Base-by-base conservation (phyloP, 2,329 filamentous ascomycete species). In the Pseudogymnoascus verrucosus region DNA sequence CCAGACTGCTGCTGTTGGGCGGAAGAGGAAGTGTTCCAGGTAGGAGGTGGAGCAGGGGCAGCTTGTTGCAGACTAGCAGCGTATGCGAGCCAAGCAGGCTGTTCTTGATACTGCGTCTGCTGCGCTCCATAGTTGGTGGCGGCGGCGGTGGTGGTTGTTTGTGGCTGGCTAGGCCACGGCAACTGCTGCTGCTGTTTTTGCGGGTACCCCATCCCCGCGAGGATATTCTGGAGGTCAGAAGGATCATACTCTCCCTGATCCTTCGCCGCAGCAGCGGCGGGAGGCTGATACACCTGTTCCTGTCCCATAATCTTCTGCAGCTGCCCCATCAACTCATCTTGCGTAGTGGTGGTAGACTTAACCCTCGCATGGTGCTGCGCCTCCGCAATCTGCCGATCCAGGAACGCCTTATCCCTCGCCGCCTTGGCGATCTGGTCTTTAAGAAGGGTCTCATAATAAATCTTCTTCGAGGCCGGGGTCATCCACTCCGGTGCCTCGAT, bases 401-500 rank as follows among this genome's bases (percentile, higher is more conserved):
- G 74, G 28, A 75, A 74, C 60, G 71, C 75, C 63, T 77, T 77
- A 57, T 78, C 74, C 54, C 75, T 75, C 1, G 71, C 70, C 7
- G 75, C 72, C 37, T 73, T 72, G 57, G 78, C 75, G 47, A 71
- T 72, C 37, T 73, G 71, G 65, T 78, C 42, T 8, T 47, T 47
- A 1, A 47, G 19, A 1, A 47, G 42, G 4, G 42, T 47, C 12
- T 47, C 42, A 12, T 47, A n/a, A 8, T 21, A 47, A 0, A 14
- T 3, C 5, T 10, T 21, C 11, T 47, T 23, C 21, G 5, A 2
- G 5, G 42, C 19, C 1, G 42, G 42, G 8, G 73, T 73, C 67
- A 85, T 77, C 78, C 82, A 84, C 16, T 78, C 77, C 0, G 84
- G 82, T 3, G 84, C 80, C 47, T 81, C 77, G 1, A 70, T 78